Base-by-base conservation (phyloP, 2,329 filamentous ascomycete genomes). In the Arthrobotrys entomopaga region DNA sequence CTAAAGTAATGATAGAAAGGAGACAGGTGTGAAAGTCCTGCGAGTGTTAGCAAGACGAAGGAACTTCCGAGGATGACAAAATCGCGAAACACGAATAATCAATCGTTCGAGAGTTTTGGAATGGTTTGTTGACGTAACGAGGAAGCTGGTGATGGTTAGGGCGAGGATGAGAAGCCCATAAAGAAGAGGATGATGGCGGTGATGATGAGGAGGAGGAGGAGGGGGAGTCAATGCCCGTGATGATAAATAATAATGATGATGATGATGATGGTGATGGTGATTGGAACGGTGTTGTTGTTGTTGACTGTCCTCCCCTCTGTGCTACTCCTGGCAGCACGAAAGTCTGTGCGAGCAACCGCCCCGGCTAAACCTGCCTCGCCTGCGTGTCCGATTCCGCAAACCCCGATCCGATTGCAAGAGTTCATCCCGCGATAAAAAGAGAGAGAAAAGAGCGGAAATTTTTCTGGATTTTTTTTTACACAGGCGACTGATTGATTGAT, bases 291-390 rank as follows among this genome's bases (percentile, higher is more conserved):
- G 60, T 13, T 13, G 40, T 16, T 42, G 50, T 43, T 43, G 40
- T 3, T 10, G 34, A 13, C 13, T 6, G 34, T n/a, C n/a, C n/a
- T n/a, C n/a, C n/a, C n/a, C n/a, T n/a, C n/a, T n/a, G n/a, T 26
- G 3, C 24, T 26, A 3, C 24, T 26, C 24, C 24, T 26, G 3
- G 24, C 24, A 3, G 24, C 24, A 26, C 24, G 24, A 26, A 26
- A 26, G n/a, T n/a, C n/a, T n/a, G n/a, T n/a, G n/a, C n/a, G n/a
- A n/a, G n/a, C n/a, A n/a, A 3, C 24, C 24, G 3, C 24, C 8
- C 40, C 64, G 64, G 64, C 48, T 67, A 67, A 67, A 67, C 43
- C 54, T 67, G 53, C 64, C 64, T 49, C 40, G 40, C 8, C 38
- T 49, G 1, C 4, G 29, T 20, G 24, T 46, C 54, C 65, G 56